phyloP scores from a whole-genome alignment of 2,329 filamentous ascomycete species.

The Daldinia eschscholtzii region DNA sequence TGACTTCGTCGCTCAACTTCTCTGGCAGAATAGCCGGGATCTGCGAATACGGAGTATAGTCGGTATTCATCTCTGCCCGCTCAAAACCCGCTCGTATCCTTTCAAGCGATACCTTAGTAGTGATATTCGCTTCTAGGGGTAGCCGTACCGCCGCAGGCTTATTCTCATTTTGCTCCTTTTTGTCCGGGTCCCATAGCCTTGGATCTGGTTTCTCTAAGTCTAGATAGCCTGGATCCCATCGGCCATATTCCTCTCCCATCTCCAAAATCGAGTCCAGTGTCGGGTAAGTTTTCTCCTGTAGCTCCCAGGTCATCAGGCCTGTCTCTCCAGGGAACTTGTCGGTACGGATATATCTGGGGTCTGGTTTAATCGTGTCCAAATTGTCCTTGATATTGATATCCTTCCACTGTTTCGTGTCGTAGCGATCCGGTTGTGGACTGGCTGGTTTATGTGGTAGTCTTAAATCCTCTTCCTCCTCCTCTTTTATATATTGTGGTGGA shows the following conservation, averaged over 20 bases:
- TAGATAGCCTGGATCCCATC: conserved; percentile 2
- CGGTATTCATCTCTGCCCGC: conserved; percentile 18
- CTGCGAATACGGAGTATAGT: conserved; percentile 22
- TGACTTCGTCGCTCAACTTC: conserved; percentile 29
- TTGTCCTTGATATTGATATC: neutral
- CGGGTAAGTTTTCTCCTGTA: conserved; percentile 37
- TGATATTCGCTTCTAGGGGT: conserved; percentile 30
- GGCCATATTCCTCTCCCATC: conserved; percentile 3
- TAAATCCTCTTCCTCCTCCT: neutral
- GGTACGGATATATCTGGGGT: conserved; percentile 15
- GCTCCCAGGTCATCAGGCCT: conserved; percentile 41
- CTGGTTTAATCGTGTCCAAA: conserved; percentile 15
- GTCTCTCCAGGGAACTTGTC: conserved; percentile 3
- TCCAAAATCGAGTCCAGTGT: conserved; percentile 22
- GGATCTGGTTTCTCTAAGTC: neutral
- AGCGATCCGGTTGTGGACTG: neutral
- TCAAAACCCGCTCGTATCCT: conserved; percentile 11
- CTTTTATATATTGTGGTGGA: neutral
- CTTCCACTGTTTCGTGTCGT: neutral
- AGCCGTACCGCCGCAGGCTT: neutral
- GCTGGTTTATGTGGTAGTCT: neutral
- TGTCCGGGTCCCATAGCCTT: conserved; percentile 42
- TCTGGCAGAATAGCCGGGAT: conserved; percentile 30
- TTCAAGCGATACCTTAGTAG: conserved; percentile 43
- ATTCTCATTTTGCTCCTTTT: conserved; percentile 25